phyloP scores from a whole-genome alignment of 805 yeast genomes.

The Kazachstania kunashirensis region DNA sequence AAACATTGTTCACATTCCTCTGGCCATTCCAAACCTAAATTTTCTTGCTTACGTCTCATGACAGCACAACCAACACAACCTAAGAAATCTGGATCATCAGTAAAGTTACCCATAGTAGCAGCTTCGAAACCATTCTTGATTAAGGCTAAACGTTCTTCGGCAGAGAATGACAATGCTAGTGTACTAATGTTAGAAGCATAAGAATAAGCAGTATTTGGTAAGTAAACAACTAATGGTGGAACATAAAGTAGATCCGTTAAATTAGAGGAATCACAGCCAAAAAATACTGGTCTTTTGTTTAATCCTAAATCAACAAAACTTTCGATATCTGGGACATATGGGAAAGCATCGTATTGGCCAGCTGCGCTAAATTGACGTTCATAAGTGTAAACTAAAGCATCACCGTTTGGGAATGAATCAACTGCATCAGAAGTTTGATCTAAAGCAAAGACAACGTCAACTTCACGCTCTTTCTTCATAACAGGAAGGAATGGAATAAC shows the following conservation, averaged over 20 bases:
- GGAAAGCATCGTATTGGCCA: constrained; percentile 57
- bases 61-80: constrained; percentile 79
- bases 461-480: constrained; percentile 45
- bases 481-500: constrained; percentile 59
- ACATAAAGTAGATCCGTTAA: constrained; percentile 44
- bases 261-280: constrained; percentile 68
- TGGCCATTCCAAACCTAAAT: constrained; percentile 48
- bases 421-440: constrained; percentile 62
- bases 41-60: constrained; percentile 66
- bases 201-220: constrained; percentile 62
- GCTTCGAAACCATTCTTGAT: constrained; percentile 67
- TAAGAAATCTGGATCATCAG: constrained; percentile 59
- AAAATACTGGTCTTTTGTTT: constrained; percentile 64
- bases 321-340: constrained; percentile 64
- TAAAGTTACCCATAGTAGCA: constrained; percentile 55
- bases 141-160: constrained; percentile 47
- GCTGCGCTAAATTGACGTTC: constrained; percentile 47
- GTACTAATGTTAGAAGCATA: constrained; percentile 63
- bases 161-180: constrained; percentile 50
- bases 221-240: constrained; percentile 68
- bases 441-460: constrained; percentile 55
- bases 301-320: constrained; percentile 52
- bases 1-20: constrained; percentile 68
- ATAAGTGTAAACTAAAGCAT: constrained; percentile 46
- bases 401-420: constrained; percentile 56